These are phyloP conservation scores for Hygrophorus pudorinus DNA, from an alignment of 768 basidiomycete species.

Conservation along the genomic window DNA sequence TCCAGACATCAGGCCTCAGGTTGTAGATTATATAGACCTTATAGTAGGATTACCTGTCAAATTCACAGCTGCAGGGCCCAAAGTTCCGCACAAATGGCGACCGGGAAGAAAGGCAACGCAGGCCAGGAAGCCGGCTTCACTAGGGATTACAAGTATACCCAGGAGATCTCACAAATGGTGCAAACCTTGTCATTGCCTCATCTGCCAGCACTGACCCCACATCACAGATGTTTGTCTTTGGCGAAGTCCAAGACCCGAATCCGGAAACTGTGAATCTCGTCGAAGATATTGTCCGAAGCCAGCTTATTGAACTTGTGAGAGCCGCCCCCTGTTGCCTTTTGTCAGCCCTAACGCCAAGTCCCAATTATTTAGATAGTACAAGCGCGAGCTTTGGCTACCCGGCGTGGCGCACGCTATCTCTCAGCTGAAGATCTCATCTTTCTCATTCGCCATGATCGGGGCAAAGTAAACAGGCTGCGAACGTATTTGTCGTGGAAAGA, in stretches of 20 bases:
- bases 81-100: not conserved
- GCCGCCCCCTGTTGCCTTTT: not conserved
- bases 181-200: conserved; percentile 7
- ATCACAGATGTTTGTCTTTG: conserved; percentile 89
- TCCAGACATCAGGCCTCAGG: too few species aligned
- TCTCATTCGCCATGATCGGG: conserved; percentile 87
- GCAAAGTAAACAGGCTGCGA: conserved; percentile 85
- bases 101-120: conserved; percentile 10
- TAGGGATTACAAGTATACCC: conserved; percentile 78
- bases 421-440: conserved; percentile 95
- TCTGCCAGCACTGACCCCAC: conserved; percentile 1
- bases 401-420: conserved; percentile 77
- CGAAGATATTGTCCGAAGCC: conserved; percentile 89
- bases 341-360: conserved; percentile 4
- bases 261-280: conserved; percentile 84
- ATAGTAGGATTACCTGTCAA: too few species aligned
- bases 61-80: too few species aligned
- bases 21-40: too few species aligned
- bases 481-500: conserved; percentile 98
- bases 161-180: conserved; percentile 94
- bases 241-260: conserved; percentile 86
- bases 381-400: conserved; percentile 73
- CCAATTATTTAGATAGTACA: conserved; percentile 60
- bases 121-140: conserved; percentile 14
- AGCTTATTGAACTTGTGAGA: conserved; percentile 84